phyloP scores from a whole-genome alignment of 305 asterid species.

The Fraxinus angustifolia region DNA sequence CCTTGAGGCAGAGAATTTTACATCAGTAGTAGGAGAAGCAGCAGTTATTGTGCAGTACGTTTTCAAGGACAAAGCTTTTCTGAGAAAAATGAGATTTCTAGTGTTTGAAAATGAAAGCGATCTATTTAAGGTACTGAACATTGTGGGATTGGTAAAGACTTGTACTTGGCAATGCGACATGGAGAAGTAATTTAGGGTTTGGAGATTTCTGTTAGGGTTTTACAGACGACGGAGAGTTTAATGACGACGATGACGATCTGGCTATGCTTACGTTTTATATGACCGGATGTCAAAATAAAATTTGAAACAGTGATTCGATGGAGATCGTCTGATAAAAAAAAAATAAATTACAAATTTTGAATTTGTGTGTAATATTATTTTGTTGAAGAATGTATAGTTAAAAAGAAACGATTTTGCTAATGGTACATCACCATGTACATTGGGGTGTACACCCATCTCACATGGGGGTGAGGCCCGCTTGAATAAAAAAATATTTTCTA shows the following conservation, averaged over 20 bases:
- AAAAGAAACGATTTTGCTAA: no score
- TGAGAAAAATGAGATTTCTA: not conserved
- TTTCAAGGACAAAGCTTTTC: conserved; percentile 17
- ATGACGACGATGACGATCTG: not conserved
- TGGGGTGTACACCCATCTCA: no score
- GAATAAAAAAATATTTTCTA: no score
- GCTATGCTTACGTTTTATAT: no score
- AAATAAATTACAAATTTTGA: no score
- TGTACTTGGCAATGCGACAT: conserved; percentile 16
- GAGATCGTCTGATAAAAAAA: no score
- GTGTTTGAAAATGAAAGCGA: conserved; percentile 23
- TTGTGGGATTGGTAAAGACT: conserved; percentile 24
- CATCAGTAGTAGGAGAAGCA: conserved; percentile 6
- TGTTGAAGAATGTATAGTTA: no score
- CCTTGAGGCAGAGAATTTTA: conserved; percentile 30
- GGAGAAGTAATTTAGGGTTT: conserved; percentile 19
- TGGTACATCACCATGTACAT: no score
- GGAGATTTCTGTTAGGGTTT: conserved; percentile 9
- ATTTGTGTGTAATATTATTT: no score
- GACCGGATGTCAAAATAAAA: no score
- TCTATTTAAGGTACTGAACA: conserved; percentile 27
- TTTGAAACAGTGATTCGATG: no score
- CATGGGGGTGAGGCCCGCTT: no score
- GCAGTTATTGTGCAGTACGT: conserved; percentile 23
- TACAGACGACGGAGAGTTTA: not conserved